phyloP scores from a whole-genome alignment of 1,139 yeast species.

The Blastobotrys proliferans region DNA sequence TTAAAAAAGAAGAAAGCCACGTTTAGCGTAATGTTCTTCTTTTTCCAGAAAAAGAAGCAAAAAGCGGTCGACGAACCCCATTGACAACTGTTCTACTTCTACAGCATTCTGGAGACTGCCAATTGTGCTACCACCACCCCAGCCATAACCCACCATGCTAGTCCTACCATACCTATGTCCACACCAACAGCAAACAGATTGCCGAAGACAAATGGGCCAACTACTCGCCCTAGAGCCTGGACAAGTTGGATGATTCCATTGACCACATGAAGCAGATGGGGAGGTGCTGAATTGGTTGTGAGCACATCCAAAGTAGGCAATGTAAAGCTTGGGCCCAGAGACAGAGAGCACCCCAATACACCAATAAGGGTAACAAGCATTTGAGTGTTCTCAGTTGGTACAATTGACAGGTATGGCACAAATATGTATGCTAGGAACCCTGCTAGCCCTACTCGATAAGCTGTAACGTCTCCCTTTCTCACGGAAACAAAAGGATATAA shows the following conservation, averaged over 20 bases:
- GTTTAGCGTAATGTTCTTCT: too few relatives aligned
- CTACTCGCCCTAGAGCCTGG: conserved; percentile 49
- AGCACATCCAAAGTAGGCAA: conserved; percentile 31
- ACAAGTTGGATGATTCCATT: conserved; percentile 34
- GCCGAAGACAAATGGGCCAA: conserved; percentile 58
- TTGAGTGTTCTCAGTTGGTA: conserved; percentile 32
- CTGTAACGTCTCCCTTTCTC: conserved; percentile 43
- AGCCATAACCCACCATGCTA: conserved; percentile 50
- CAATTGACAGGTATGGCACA: conserved; percentile 49
- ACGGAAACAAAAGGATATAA: conserved; percentile 54
- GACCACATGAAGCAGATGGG: conserved; percentile 27
- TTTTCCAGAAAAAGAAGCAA: too few relatives aligned
- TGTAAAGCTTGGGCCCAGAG: conserved; percentile 29
- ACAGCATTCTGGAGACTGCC: not conserved
- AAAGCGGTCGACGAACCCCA: not conserved
- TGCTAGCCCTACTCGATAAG: conserved; percentile 42
- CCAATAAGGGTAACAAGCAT: conserved; percentile 21
- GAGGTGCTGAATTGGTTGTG: conserved; percentile 28
- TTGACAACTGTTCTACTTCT: not conserved
- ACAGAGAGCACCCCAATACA: too few relatives aligned
- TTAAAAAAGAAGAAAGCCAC: too few relatives aligned
- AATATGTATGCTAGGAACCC: conserved; percentile 45
- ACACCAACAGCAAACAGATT: conserved; percentile 44
- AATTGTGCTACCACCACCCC: conserved; percentile 24
- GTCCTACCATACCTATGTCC: conserved; percentile 42